phyloP scores from a whole-genome alignment of 2,329 filamentous ascomycete species.

The Fusarium sp. region DNA sequence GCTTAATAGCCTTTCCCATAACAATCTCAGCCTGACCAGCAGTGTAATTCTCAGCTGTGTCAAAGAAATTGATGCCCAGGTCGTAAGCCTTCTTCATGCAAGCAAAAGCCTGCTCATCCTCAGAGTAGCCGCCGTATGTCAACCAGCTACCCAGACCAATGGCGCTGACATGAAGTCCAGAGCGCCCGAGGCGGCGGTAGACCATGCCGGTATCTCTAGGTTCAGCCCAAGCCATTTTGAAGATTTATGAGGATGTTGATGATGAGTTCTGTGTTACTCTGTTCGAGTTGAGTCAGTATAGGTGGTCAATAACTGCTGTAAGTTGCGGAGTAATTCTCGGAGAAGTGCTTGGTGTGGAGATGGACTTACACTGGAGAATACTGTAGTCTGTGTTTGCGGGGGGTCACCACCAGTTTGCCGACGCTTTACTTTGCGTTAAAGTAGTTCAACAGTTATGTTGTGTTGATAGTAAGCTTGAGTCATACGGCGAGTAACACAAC shows the following conservation, averaged over 20 bases:
- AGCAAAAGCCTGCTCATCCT: constrained; percentile 69
- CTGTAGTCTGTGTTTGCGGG: not conserved
- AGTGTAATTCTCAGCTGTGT: constrained; percentile 70
- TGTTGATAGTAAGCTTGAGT: not conserved
- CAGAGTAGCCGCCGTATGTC: constrained; percentile 75
- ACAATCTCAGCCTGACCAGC: constrained; percentile 73
- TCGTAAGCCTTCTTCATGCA: constrained; percentile 74
- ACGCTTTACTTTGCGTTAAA: not conserved
- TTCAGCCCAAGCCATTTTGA: constrained; percentile 58
- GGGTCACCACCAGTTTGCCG: not conserved
- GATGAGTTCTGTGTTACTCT: constrained; percentile 6
- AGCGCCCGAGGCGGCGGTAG: constrained; percentile 60
- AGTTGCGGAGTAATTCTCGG: constrained; percentile 38
- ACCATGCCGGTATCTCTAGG: constrained; percentile 59
- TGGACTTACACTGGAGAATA: constrained; percentile 8
- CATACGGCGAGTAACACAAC: not conserved
- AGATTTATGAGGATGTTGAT: constrained; percentile 10
- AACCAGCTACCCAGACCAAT: constrained; percentile 75
- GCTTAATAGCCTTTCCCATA: constrained; percentile 72
- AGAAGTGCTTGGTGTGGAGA: constrained; percentile 46
- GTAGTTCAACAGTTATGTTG: not conserved
- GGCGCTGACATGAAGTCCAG: constrained; percentile 75
- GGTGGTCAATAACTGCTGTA: not conserved
- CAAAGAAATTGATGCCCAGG: constrained; percentile 72
- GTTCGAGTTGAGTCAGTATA: not conserved